Percentiles rank a stretch among this genome's conserved stretches.
phyloP scores from a whole-genome alignment of 1,139 yeast genomes.

The Hansenula lynferdii region DNA sequence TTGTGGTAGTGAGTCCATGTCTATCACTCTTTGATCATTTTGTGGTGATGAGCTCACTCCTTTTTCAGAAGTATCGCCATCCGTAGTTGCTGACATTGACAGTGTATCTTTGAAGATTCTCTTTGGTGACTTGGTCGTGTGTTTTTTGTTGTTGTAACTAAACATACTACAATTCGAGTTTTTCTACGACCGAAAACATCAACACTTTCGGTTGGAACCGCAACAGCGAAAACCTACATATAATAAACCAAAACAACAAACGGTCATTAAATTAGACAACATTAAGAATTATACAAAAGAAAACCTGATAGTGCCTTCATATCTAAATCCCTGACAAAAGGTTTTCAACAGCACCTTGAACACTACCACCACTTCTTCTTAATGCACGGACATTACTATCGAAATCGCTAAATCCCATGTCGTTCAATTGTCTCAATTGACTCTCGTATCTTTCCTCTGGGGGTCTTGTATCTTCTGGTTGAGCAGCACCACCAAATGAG shows the following conservation, averaged over 20 bases:
- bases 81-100: no score
- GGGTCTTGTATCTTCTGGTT: constrained; percentile 74
- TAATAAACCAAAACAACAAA: neutral
- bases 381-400: constrained; percentile 88
- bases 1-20: constrained; percentile 1
- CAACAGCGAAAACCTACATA: neutral
- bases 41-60: neutral
- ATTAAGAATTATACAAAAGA: neutral
- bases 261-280: neutral
- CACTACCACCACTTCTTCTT: constrained; percentile 94
- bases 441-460: constrained; percentile 92
- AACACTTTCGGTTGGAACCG: neutral
- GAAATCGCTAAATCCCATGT: constrained; percentile 93
- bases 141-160: neutral
- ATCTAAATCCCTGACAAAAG: constrained; percentile 50
- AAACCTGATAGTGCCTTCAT: neutral
- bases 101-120: no score
- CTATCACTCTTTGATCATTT: neutral
- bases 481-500: constrained; percentile 26
- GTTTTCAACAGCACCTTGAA: constrained; percentile 94
- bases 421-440: constrained; percentile 92
- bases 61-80: neutral
- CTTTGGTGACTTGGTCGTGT: no score
- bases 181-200: neutral
- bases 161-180: neutral